These are phyloP conservation scores for Porcisia hertigi DNA, from an alignment of 208 protist species.

Conservation along the genomic window DNA sequence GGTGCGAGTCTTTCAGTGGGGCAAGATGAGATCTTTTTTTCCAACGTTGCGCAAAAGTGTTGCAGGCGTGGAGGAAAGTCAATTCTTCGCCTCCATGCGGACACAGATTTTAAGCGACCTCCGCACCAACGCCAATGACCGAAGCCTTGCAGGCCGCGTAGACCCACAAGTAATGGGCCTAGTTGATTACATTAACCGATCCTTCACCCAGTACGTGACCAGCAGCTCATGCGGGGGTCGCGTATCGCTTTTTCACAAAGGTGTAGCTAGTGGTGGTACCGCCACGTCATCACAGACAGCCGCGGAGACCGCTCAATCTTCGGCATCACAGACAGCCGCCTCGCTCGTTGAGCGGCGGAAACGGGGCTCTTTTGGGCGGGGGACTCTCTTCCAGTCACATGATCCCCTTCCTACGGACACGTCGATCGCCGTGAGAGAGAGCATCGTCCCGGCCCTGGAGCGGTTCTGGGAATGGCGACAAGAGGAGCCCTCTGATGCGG, in stretches of 20 bases:
- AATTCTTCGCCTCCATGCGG: conserved; percentile 43
- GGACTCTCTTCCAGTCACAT: conserved; percentile 75
- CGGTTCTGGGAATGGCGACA: conserved; percentile 51
- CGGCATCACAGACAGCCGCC: background rate
- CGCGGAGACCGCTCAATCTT: background rate
- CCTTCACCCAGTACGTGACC: conserved; percentile 71
- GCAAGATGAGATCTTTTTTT: conserved; percentile 10
- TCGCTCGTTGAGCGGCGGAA: conserved; percentile 39
- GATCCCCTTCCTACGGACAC: conserved; percentile 49
- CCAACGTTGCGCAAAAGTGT: conserved; percentile 22
- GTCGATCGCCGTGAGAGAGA: conserved; percentile 8
- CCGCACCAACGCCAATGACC: conserved; percentile 59
- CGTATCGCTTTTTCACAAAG: conserved; percentile 75
- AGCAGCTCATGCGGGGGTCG: conserved; percentile 81
- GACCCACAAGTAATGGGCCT: conserved; percentile 56
- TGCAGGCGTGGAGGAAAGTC: conserved; percentile 35
- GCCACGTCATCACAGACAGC: background rate
- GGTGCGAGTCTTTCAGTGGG: no score
- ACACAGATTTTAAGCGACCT: conserved; percentile 57
- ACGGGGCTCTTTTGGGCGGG: conserved; percentile 61
- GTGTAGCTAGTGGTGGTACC: conserved; percentile 13
- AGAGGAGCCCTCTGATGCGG: conserved; percentile 11
- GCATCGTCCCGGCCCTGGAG: conserved; percentile 42
- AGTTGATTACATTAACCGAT: conserved; percentile 58
- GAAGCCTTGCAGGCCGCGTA: conserved; percentile 74